Base-by-base conservation (phyloP, 306 rosid genomes). In the Dalbergia oliveri region DNA sequence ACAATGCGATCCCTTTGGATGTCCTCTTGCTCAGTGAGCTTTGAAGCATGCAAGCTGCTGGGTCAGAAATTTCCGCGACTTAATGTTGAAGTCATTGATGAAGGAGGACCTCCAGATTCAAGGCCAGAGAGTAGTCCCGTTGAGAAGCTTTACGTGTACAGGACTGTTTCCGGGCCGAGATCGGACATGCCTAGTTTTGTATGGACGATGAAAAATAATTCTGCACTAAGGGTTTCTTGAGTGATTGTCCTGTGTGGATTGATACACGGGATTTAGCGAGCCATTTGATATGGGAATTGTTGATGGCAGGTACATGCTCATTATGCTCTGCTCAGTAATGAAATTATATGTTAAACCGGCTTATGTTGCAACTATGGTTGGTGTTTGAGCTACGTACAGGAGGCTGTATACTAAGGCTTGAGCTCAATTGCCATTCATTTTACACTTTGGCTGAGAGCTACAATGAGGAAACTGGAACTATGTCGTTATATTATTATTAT, bases 1-100 rank as follows among this genome's bases (percentile, higher is more conserved):
- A 95, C 99, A 93, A 95, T 95, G 99, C 99, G 99, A 95, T 93
- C 99, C 99, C 99, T 95, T 95, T 95, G 99, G 99, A 95, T 95
- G 98, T 95, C 99, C 88, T 89, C 98, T 87, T 95, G 99, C 92
- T 72, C 45, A 4, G 99, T 95, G 86, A 95, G 96, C 85, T 95
- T 23, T 69, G 97, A 91, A 90, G 99, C 99, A 68, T 95, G 99
- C 87, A 95, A 93, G 82, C 88, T 90, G 80, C 88, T 95, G 75
- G 98, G 93, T 76, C 97, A 90, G 88, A 93, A 89, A 88, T 26
- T 93, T 90, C 97, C 94, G 9, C 81, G 90, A 76, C 99, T 95
- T 18, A 95, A 91, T 47, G 99, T 95, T 10, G 99, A 95, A 87
- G 97, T 95, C 78, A 95, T 93, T 31, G 99, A 95, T 15, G 99